Evolutionary conservation across 2,329 filamentous ascomycete species (phyloP).

Genomic region (Diplocarpon mali): DNA sequence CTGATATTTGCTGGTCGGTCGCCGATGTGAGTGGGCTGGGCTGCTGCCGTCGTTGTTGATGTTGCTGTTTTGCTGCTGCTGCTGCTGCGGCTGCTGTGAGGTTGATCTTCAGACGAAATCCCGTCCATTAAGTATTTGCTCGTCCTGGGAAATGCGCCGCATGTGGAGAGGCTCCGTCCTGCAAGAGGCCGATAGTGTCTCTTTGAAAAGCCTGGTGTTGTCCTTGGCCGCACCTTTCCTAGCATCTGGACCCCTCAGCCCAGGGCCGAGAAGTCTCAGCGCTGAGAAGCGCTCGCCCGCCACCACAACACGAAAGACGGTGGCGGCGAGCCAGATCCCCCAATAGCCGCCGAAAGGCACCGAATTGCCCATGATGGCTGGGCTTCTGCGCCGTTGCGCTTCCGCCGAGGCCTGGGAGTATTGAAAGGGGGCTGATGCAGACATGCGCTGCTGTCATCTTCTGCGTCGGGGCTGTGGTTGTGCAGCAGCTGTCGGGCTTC

Average conservation of each 20-base stretch:
- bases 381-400: neutral
- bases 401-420: neutral
- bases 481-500: neutral
- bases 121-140: slow-evolving; percentile 2
- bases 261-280: slow-evolving; percentile 4
- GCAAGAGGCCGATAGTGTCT: slow-evolving; percentile 2
- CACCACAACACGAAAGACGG: neutral
- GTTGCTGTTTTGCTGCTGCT: too few species aligned
- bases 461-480: neutral
- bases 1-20: neutral
- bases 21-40: slow-evolving; percentile 2
- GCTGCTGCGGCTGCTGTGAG: neutral
- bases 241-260: neutral
- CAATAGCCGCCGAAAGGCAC: slow-evolving; percentile 2
- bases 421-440: neutral
- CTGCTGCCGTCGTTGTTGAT: slow-evolving; percentile 1
- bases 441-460: slow-evolving; percentile 1
- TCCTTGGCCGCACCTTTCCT: slow-evolving; percentile 1
- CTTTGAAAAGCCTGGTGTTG: neutral
- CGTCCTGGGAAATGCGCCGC: slow-evolving; percentile 1
- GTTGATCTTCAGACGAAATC: slow-evolving; percentile 2
- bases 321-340: neutral
- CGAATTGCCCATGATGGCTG: slow-evolving; percentile 1
- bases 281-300: neutral
- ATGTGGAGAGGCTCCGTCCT: neutral